Conservation (phyloP, 2,329 filamentous ascomycete species). For the Alternaria triticimaculans region DNA sequence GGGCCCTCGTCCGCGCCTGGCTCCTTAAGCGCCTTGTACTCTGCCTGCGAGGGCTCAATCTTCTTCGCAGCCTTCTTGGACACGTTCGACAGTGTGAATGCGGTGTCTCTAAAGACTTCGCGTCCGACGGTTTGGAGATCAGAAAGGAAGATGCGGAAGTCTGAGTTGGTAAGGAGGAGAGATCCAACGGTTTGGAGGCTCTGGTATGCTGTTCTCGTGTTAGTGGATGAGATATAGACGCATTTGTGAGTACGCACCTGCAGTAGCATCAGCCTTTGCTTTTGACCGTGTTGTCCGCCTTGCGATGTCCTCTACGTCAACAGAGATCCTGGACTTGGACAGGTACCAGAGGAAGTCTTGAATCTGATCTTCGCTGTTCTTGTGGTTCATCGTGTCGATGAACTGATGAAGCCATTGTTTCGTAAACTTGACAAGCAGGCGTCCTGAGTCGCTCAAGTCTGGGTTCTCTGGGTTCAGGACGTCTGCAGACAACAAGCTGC, state of each 20-base stretch:
- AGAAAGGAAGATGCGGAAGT: constrained; percentile 84
- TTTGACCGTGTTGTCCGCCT: constrained; percentile 67
- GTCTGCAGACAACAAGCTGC: constrained; percentile 78
- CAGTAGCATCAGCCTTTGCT: constrained; percentile 72
- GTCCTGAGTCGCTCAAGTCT: constrained; percentile 79
- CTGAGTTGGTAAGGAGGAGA: constrained; percentile 85
- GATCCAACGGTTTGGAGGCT: constrained; percentile 84
- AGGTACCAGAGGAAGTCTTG: constrained; percentile 93
- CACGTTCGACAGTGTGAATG: constrained; percentile 76
- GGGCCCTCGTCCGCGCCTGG: constrained; percentile 57
- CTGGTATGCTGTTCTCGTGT: constrained; percentile 67
- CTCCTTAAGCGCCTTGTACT: constrained; percentile 62
- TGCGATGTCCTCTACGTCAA: constrained; percentile 71
- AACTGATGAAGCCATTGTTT: constrained; percentile 79
- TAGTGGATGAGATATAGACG: constrained; percentile 12
- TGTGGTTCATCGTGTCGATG: constrained; percentile 80
- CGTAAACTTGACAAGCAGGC: constrained; percentile 72
- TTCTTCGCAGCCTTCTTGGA: constrained; percentile 77
- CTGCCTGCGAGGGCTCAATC: constrained; percentile 71
- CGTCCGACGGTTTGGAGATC: constrained; percentile 80
- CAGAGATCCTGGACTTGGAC: constrained; percentile 71
- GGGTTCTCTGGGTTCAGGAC: constrained; percentile 76
- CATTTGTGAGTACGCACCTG: constrained; percentile 58
- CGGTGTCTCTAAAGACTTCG: constrained; percentile 86
- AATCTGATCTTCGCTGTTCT: constrained; percentile 83